These are phyloP conservation scores for Oenanthe javanica DNA, from an alignment of 140 eudicot genomes.

Conservation along the genomic window DNA sequence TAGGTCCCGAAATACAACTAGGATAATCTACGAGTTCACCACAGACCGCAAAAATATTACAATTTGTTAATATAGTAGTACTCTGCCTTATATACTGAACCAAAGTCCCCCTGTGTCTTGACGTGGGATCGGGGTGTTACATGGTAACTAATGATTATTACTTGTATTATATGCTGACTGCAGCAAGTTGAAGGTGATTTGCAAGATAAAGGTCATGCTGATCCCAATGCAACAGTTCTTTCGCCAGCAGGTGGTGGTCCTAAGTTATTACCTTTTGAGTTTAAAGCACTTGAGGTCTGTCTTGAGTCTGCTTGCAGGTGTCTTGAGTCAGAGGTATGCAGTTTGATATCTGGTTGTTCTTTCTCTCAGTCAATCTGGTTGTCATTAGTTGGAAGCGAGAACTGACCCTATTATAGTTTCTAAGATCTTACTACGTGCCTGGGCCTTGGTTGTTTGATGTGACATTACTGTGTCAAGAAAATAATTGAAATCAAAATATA, in stretches of 20 bases:
- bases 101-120: too few relatives aligned
- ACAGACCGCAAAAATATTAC: too few relatives aligned
- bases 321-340: conserved; percentile 23
- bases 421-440: background rate
- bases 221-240: background rate
- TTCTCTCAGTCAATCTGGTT: background rate
- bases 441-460: background rate
- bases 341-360: background rate
- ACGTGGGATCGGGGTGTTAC: background rate
- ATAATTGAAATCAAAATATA: background rate
- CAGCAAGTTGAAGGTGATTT: conserved; percentile 1
- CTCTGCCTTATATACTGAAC: too few relatives aligned
- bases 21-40: too few relatives aligned
- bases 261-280: conserved; percentile 21
- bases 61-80: too few relatives aligned
- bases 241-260: conserved; percentile 14
- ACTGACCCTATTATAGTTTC: background rate
- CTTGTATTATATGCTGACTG: background rate
- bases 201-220: background rate
- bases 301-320: conserved; percentile 28
- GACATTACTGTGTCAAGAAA: background rate
- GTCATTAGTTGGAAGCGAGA: background rate
- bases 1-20: too few relatives aligned
- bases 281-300: conserved; percentile 24
- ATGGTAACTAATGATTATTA: background rate